Percentiles rank a stretch among this genome's conserved stretches.
These are phyloP conservation scores for Aspergillus ostianus DNA, from an alignment of 495 filamentous ascomycete species.

Conservation along the genomic window DNA sequence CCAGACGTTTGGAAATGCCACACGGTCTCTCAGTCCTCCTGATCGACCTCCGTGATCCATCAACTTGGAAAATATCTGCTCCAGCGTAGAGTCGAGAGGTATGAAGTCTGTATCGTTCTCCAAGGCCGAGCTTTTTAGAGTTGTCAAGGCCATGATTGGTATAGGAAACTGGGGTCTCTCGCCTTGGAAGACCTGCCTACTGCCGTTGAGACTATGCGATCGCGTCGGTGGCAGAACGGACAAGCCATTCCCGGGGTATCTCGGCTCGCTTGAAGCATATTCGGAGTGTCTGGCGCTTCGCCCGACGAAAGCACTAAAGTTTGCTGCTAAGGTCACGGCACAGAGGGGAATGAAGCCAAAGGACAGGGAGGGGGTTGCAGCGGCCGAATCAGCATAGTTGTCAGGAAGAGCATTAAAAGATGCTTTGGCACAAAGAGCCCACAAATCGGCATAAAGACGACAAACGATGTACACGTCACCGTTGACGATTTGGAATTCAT, in stretches of 20 bases:
- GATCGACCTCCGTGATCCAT: conserved; percentile 8
- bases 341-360: conserved; percentile 34
- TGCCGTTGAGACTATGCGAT: conserved; percentile 25
- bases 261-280: background rate
- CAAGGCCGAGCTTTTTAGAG: conserved; percentile 11
- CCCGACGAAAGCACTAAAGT: conserved; percentile 25
- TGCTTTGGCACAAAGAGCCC: conserved; percentile 32
- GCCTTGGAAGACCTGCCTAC: conserved; percentile 20
- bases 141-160: conserved; percentile 14
- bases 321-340: conserved; percentile 31
- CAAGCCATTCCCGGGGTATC: conserved; percentile 27
- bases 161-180: conserved; percentile 15
- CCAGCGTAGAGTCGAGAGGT: conserved; percentile 24
- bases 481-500: conserved; percentile 27
- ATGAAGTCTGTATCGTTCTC: conserved; percentile 20
- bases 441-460: conserved; percentile 31
- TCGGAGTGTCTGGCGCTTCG: conserved; percentile 16
- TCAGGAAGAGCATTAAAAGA: conserved; percentile 13
- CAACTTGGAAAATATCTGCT: conserved; percentile 19
- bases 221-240: conserved; percentile 29
- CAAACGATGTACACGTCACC: conserved; percentile 31
- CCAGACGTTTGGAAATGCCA: background rate
- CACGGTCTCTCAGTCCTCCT: background rate
- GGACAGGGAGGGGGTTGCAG: background rate
- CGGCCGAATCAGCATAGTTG: background rate